These are phyloP conservation scores for Waltergamsia citrina DNA, from an alignment of 2,329 filamentous ascomycete species.

Conservation along the genomic window DNA sequence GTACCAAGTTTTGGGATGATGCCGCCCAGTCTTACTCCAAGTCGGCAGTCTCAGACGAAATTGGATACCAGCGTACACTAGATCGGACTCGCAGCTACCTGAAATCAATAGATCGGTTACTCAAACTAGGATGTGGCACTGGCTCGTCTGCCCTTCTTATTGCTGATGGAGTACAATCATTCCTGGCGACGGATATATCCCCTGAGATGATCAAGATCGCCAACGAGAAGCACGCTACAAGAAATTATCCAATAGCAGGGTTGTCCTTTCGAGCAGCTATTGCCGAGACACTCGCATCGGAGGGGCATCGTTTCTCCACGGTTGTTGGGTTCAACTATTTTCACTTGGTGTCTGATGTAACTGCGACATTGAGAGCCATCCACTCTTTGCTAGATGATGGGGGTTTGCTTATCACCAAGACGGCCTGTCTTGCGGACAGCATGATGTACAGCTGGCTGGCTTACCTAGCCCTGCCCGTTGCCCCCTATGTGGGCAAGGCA, in stretches of 20 bases:
- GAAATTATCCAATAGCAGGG: neutral
- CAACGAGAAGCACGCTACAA: neutral
- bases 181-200: slow-evolving; percentile 7
- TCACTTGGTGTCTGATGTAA: slow-evolving; percentile 8
- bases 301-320: slow-evolving; percentile 4
- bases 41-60: slow-evolving; percentile 7
- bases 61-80: slow-evolving; percentile 8
- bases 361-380: slow-evolving; percentile 5
- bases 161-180: slow-evolving; percentile 4
- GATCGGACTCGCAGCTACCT: slow-evolving; percentile 5
- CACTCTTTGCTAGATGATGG: slow-evolving; percentile 5
- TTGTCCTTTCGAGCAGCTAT: slow-evolving; percentile 6
- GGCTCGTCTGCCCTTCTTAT: slow-evolving; percentile 9
- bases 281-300: slow-evolving; percentile 6
- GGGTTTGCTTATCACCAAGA: slow-evolving; percentile 10
- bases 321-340: slow-evolving; percentile 10
- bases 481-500: too few species aligned
- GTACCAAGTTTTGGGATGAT: slow-evolving; percentile 10
- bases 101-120: slow-evolving; percentile 6
- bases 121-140: slow-evolving; percentile 10
- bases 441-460: too few species aligned
- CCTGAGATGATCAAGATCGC: slow-evolving; percentile 4
- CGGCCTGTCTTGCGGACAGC: slow-evolving; percentile 7
- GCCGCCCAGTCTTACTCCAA: slow-evolving; percentile 6
- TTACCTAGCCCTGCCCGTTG: too few species aligned